Percentiles rank a stretch among this genome's conserved stretches.
Evolutionary conservation across 805 yeast species (phyloP).

Genomic region (Schizosaccharomyces osmophilus): DNA sequence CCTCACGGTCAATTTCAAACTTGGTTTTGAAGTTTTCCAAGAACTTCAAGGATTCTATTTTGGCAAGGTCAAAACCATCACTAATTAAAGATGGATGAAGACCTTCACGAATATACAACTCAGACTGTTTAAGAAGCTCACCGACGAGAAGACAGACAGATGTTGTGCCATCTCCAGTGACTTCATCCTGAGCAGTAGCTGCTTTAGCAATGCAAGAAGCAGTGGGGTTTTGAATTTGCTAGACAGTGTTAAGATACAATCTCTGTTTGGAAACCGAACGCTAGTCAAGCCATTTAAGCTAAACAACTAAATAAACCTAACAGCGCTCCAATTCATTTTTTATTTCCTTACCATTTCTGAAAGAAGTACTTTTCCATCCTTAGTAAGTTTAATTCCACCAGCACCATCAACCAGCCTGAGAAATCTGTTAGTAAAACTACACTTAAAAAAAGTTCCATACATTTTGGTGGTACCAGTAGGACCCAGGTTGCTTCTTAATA

Average conservation of each 20-base stretch:
- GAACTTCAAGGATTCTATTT: slow-evolving; percentile 41
- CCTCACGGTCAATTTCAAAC: slow-evolving; percentile 51
- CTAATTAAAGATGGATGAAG: slow-evolving; percentile 84
- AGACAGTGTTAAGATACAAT: background rate
- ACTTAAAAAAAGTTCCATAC: slow-evolving; percentile 12
- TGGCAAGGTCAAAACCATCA: slow-evolving; percentile 84
- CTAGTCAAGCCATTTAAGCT: background rate
- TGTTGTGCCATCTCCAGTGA: slow-evolving; percentile 98
- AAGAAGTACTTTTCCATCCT: slow-evolving; percentile 83
- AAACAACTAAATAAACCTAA: background rate
- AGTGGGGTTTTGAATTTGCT: slow-evolving; percentile 19
- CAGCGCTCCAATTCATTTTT: slow-evolving; percentile 2
- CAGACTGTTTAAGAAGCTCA: slow-evolving; percentile 81
- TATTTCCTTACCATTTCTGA: slow-evolving; percentile 40
- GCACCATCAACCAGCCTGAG: slow-evolving; percentile 65
- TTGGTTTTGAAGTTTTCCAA: slow-evolving; percentile 40
- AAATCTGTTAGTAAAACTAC: background rate
- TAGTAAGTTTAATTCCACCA: slow-evolving; percentile 82
- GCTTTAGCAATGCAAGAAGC: slow-evolving; percentile 51
- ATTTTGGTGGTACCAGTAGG: slow-evolving; percentile 93
- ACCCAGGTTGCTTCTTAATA: slow-evolving; percentile 73
- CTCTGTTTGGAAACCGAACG: background rate
- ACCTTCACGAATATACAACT: slow-evolving; percentile 75
- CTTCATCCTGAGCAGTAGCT: slow-evolving; percentile 95
- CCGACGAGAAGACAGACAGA: slow-evolving; percentile 87